These are phyloP conservation scores for Trichoderma aggressivum DNA, from an alignment of 2,329 filamentous ascomycete species.

Conservation along the genomic window DNA sequence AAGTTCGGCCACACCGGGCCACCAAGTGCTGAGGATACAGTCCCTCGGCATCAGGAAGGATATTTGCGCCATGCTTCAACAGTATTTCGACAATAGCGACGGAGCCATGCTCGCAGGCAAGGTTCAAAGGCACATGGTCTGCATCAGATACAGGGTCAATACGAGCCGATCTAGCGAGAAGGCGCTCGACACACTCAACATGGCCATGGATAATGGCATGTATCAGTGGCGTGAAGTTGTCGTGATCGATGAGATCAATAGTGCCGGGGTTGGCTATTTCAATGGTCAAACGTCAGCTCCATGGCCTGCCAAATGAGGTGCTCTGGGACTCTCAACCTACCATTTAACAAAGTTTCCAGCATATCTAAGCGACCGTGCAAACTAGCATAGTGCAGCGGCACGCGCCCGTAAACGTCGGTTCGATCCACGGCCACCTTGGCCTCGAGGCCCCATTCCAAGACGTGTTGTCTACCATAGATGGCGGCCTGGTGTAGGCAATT, in stretches of 20 bases:
- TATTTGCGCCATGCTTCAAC: conserved; percentile 71
- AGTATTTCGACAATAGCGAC: conserved; percentile 80
- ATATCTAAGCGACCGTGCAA: conserved; percentile 89
- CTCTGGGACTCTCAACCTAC: conserved; percentile 37
- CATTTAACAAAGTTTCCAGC: conserved; percentile 68
- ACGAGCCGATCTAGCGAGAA: conserved; percentile 75
- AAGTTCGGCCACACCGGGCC: conserved; percentile 79
- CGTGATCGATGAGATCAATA: conserved; percentile 86
- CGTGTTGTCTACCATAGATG: conserved; percentile 81
- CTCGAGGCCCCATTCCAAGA: conserved; percentile 72
- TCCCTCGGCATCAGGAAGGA: conserved; percentile 93
- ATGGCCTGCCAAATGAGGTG: background rate
- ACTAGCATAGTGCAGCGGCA: conserved; percentile 92
- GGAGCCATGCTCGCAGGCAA: conserved; percentile 92
- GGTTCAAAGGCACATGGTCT: conserved; percentile 89
- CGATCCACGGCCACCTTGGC: conserved; percentile 72
- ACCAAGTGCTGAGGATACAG: conserved; percentile 97
- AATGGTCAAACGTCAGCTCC: background rate
- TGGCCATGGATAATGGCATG: conserved; percentile 91
- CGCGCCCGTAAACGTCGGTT: conserved; percentile 89
- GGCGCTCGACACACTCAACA: conserved; percentile 71
- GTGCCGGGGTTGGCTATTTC: conserved; percentile 62
- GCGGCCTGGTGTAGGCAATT: conserved; percentile 97
- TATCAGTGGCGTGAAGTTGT: conserved; percentile 95
- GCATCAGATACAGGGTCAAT: conserved; percentile 82